These are phyloP conservation scores for Camellia oleifera DNA, from an alignment of 179 eudicot genomes.

Conservation along the genomic window DNA sequence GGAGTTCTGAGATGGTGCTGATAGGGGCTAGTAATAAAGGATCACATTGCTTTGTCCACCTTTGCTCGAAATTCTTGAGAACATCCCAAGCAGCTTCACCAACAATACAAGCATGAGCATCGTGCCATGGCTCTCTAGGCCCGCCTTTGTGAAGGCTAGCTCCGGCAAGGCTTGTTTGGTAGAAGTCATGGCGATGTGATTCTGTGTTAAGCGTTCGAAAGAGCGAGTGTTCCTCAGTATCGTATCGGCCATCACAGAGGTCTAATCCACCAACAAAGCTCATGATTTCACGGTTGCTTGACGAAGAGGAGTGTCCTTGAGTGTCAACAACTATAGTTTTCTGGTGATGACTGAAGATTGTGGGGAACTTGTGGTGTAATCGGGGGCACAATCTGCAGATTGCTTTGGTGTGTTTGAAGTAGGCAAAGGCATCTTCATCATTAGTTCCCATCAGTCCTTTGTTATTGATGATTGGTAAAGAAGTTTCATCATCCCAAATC, in stretches of 20 bases:
- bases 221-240: constrained; percentile 72
- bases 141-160: constrained; percentile 76
- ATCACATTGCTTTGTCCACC: constrained; percentile 85
- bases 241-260: constrained; percentile 91
- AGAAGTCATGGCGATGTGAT: constrained; percentile 54
- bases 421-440: constrained; percentile 64
- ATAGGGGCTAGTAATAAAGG: constrained; percentile 52
- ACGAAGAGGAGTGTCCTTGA: constrained; percentile 28
- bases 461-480: constrained; percentile 80
- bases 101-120: constrained; percentile 67
- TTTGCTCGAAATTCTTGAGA: constrained; percentile 70
- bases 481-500: constrained; percentile 87
- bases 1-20: constrained; percentile 37
- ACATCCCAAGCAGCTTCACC: constrained; percentile 82
- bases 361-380: constrained; percentile 61
- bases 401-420: constrained; percentile 68
- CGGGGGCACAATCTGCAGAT: constrained; percentile 69
- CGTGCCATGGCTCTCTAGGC: constrained; percentile 95
- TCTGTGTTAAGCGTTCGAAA: constrained; percentile 62
- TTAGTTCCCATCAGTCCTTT: constrained; percentile 78
- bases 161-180: constrained; percentile 69
- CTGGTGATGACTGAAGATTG: constrained; percentile 75
- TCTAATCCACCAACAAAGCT: constrained; percentile 91
- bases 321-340: constrained; percentile 70
- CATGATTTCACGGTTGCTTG: constrained; percentile 59